These are phyloP conservation scores for Penicillium pulvis DNA, from an alignment of 495 filamentous ascomycete species.

Conservation along the genomic window DNA sequence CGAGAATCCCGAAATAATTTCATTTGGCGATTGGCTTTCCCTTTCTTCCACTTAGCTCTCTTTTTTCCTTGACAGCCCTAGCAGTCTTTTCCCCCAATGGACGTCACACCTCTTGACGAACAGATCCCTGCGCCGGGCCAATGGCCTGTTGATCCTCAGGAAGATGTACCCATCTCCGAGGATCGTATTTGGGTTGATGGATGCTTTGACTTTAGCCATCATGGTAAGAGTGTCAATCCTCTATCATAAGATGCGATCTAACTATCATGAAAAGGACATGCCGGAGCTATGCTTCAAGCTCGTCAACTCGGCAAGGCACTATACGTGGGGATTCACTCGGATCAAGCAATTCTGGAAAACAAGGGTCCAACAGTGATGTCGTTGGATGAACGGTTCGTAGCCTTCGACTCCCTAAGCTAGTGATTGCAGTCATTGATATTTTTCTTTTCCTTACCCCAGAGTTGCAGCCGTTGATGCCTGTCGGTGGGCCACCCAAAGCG, in stretches of 20 bases:
- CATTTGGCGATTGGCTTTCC: conserved; percentile 4
- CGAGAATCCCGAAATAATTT: not conserved
- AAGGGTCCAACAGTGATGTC: conserved; percentile 99
- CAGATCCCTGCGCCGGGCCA: conserved; percentile 50
- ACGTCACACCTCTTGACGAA: conserved; percentile 29
- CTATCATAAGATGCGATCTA: not conserved
- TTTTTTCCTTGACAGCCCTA: not conserved
- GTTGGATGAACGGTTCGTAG: conserved; percentile 73
- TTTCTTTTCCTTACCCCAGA: conserved; percentile 32
- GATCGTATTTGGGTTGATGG: conserved; percentile 95
- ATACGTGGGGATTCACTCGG: conserved; percentile 88
- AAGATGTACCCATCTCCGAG: conserved; percentile 60
- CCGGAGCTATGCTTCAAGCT: conserved; percentile 94
- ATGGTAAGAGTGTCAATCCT: conserved; percentile 58
- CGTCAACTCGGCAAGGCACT: conserved; percentile 83
- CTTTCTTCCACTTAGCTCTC: not conserved
- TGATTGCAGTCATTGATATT: conserved; percentile 15
- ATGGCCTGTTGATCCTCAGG: conserved; percentile 69
- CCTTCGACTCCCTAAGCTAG: conserved; percentile 6
- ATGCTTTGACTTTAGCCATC: conserved; percentile 98
- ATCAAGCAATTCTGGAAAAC: conserved; percentile 91
- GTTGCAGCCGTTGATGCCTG: conserved; percentile 89
- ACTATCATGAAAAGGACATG: conserved; percentile 65
- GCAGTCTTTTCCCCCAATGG: conserved; percentile 14
- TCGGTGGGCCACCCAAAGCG: conserved; percentile 83